Base-by-base conservation (phyloP, 148 eudicot genomes). In the Rhododendron williamsianum region DNA sequence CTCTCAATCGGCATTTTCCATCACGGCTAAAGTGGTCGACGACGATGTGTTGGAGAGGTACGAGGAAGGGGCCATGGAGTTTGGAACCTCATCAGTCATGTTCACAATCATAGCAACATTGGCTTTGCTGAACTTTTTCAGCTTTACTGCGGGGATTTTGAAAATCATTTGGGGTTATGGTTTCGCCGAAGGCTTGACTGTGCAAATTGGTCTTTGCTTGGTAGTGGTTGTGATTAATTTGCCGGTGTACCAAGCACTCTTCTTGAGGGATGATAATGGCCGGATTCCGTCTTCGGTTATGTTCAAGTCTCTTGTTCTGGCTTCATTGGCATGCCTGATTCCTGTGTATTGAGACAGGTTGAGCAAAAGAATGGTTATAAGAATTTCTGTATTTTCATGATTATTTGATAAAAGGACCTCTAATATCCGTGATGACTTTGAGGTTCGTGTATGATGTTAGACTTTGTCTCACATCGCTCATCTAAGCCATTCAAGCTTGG, bases 191-290 rank as follows among this genome's bases (percentile, higher is more conserved):
- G 16, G 30, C 72, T 83, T 88, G 38, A 19, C 86, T 18, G 36
- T 74, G 25, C 89, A 89, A 52, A 35, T 90, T 48, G 46, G 83
- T 36, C 67, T 90, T n/a, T 90, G 78, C 23, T 78, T 81, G 67
- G 43, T 86, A 2, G 18, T 84, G 25, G 91, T 89, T 33, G 6
- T 78, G 84, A 25, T 90, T 52, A 87, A 85, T 83, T 33, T 87
- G 18, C 93, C 93, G 0, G 81, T 91, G 33, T 91, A 86, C 60
- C 76, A 86, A 84, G 91, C 89, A 1, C 87, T 89, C n/a, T 90
- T 91, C 80, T 35, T 90, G 12, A 52, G 91, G 3, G 77, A 12
- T 13, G 93, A 89, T 46, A 83, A 86, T 13, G 93, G 92, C 23
- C 65, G 90, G 4, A 45, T 91, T 11, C 92, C 93, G 2, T 77